Evolutionary conservation across 1,284 basidiomycete species (phyloP).

Genomic region (Ceratobasidium papillatum): DNA sequence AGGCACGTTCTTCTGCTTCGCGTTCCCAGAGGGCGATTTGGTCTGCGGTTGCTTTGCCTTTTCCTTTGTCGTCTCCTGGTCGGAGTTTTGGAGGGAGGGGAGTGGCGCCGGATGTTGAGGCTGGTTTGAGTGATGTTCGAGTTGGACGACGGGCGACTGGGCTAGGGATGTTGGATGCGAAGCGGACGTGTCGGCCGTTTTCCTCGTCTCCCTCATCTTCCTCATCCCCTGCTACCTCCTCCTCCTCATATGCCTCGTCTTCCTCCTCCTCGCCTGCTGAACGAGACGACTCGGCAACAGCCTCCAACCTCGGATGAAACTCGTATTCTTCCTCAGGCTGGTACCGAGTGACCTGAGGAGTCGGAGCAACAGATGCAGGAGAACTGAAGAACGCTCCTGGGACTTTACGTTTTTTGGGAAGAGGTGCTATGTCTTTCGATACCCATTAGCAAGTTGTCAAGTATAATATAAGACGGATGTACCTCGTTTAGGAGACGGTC

Average conservation of each 20-base stretch:
- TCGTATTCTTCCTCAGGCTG: neutral
- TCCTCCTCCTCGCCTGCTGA: neutral
- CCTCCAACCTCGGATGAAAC: constrained; percentile 4
- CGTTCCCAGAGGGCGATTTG: constrained; percentile 39
- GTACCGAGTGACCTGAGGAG: constrained; percentile 22
- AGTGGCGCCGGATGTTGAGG: neutral
- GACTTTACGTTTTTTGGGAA: constrained; percentile 32
- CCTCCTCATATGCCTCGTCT: neutral
- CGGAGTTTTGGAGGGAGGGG: constrained; percentile 46
- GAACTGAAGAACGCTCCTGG: constrained; percentile 36
- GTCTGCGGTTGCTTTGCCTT: constrained; percentile 55
- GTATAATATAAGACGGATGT: neutral
- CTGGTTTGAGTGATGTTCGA: constrained; percentile 1
- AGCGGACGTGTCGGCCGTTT: constrained; percentile 54
- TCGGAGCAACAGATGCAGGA: neutral
- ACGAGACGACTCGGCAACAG: constrained; percentile 28
- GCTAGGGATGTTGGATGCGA: constrained; percentile 49
- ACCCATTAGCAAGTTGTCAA: neutral
- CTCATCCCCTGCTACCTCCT: neutral
- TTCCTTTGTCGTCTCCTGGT: constrained; percentile 57
- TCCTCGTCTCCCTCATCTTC: constrained; percentile 9
- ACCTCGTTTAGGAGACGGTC: constrained; percentile 33
- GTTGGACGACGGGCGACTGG: constrained; percentile 40
- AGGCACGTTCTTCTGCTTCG: constrained; percentile 38
- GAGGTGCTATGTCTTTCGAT: constrained; percentile 3